Evolutionary conservation across 139 green algal genomes (phyloP).

Genomic region (Zygnema circumcarinatum): DNA sequence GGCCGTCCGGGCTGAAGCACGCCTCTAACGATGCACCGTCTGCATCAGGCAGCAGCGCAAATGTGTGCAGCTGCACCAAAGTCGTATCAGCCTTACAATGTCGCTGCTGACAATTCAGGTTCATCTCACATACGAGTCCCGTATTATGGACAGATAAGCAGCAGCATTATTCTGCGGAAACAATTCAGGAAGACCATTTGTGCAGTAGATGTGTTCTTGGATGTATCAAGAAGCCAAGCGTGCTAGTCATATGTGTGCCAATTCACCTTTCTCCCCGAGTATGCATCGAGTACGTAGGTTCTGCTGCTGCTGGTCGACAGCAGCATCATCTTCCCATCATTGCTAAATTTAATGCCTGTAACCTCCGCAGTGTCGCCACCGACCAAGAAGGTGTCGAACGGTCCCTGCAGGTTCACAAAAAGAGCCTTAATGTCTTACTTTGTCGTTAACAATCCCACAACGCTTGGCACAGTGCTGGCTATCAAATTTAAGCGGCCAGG

Average conservation of each 20-base stretch:
- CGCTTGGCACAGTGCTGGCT: too few relatives aligned
- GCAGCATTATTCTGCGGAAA: not conserved
- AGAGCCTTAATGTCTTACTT: too few relatives aligned
- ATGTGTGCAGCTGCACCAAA: constrained; percentile 59
- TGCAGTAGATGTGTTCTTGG: too few relatives aligned
- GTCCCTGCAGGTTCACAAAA: constrained; percentile 67
- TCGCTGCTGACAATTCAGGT: too few relatives aligned
- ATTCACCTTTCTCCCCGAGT: constrained; percentile 63
- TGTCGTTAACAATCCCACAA: too few relatives aligned
- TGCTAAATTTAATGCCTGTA: constrained; percentile 76
- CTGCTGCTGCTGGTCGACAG: constrained; percentile 52
- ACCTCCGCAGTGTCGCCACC: constrained; percentile 16
- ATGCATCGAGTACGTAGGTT: constrained; percentile 86
- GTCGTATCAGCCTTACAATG: too few relatives aligned
- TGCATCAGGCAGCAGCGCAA: constrained; percentile 35
- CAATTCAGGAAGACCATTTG: too few relatives aligned
- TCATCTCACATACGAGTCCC: too few relatives aligned
- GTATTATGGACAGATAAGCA: not conserved
- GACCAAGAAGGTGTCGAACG: constrained; percentile 85
- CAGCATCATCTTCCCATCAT: constrained; percentile 81
- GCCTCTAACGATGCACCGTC: constrained; percentile 68
- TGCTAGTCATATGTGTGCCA: too few relatives aligned
- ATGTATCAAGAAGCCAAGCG: too few relatives aligned
- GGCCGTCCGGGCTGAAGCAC: constrained; percentile 78
- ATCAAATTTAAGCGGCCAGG: too few relatives aligned